Evolutionary conservation across 805 yeast genomes (phyloP), one percentile per base, ranked within the genome.

Genomic region (Metschnikowia drakensbergensis): DNA sequence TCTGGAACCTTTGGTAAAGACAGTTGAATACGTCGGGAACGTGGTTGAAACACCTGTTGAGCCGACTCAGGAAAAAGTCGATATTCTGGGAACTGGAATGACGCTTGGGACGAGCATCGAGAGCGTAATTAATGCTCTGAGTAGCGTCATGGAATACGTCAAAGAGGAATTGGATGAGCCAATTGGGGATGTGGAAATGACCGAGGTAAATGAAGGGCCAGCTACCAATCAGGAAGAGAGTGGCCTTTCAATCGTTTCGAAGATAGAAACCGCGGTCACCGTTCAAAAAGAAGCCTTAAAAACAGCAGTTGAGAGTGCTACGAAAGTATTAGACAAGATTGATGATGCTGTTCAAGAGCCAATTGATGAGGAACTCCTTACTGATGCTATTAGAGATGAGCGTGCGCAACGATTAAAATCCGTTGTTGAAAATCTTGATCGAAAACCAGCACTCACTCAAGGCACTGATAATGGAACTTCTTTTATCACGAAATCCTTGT

Each of bases 341-440:
- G 27, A 42, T 27, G 31, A 42, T 9, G 38, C 26, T 26, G 6
- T 42, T 42, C 45, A 32, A 34, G 45, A 42, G 30, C 45, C 45
- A 13, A 32, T 42, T 26, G 37, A 42, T 33, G 32, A 42, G 10
- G n/a, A 42, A 26, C 5, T 10, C 9, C 10, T 27, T n/a, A 11
- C 23, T 34, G 46, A 34, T 17, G 25, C 31, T n/a, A 7, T 22
- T 25, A 28, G 37, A 35, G 22, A 42, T 6, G 28, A 28, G 8
- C 10, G 37, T 17, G 17, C 27, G 5, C 27, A 35, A 8, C 13
- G 45, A 33, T 32, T 42, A 10, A 33, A 34, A 17, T 17, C 35
- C n/a, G 38, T 22, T 11, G 38, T 42, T 6, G 32, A 32, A 17
- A 11, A 13, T 8, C 32, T 42, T 25, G 38, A 13, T 31, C 29